These are phyloP conservation scores for Camellia lanceoleosa DNA, from an alignment of 148 eudicot species.

Conservation along the genomic window DNA sequence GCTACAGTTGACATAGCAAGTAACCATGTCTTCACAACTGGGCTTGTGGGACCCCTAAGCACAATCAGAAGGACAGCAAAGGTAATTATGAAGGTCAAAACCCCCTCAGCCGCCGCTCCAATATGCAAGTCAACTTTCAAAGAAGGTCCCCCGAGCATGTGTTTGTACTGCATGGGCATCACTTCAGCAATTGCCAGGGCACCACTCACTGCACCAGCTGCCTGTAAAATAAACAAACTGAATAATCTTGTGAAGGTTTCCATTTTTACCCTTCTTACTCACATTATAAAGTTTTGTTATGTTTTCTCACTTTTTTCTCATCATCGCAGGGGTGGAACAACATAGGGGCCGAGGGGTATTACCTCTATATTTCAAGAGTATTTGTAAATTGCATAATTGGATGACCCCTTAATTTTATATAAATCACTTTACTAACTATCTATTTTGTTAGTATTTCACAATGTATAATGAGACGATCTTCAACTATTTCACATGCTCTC, in stretches of 20 bases:
- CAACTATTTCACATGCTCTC: too few relatives aligned
- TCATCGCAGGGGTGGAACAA: too few relatives aligned
- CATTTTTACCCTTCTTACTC: too few relatives aligned
- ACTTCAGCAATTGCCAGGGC: conserved; percentile 63
- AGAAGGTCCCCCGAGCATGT: conserved; percentile 81
- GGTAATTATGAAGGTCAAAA: conserved; percentile 70
- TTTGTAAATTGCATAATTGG: too few relatives aligned
- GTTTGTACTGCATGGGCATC: conserved; percentile 75
- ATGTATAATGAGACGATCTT: too few relatives aligned
- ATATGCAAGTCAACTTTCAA: conserved; percentile 80
- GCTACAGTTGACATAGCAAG: conserved; percentile 67
- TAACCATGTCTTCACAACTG: conserved; percentile 64
- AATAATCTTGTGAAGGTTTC: background rate
- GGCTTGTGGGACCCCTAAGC: conserved; percentile 56
- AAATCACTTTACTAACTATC: too few relatives aligned
- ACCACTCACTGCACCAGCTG: conserved; percentile 84
- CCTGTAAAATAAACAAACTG: conserved; percentile 36
- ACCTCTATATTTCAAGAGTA: too few relatives aligned
- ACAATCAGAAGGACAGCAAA: conserved; percentile 59
- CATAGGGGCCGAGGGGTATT: too few relatives aligned
- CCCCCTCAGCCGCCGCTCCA: conserved; percentile 84
- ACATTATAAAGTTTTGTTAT: too few relatives aligned
- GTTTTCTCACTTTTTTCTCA: too few relatives aligned
- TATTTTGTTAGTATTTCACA: too few relatives aligned
- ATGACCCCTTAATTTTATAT: too few relatives aligned